These are phyloP conservation scores for Haematococcus sp. DNA, from an alignment of 139 green algal species.

Conservation along the genomic window DNA sequence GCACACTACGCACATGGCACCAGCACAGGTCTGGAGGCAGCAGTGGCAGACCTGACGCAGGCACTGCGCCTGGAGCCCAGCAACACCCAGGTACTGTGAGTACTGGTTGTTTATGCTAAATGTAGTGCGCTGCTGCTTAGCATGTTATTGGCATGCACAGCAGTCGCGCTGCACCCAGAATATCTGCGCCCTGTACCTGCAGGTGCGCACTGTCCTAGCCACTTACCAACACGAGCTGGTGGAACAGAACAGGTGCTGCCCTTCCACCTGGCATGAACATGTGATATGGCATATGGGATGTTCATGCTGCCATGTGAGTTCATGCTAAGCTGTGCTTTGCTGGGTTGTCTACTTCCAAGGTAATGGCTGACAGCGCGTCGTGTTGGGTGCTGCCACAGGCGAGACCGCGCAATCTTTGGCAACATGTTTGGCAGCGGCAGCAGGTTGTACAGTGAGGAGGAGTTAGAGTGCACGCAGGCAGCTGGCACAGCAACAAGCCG, in stretches of 20 bases:
- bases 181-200: too few relatives aligned
- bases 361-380: too few relatives aligned
- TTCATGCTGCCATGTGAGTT: too few relatives aligned
- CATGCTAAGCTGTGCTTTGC: too few relatives aligned
- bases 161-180: too few relatives aligned
- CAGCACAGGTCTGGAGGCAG: slow-evolving; percentile 26
- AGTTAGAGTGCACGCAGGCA: neutral
- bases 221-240: slow-evolving; percentile 17
- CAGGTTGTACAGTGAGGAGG: neutral
- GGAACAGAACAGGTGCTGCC: slow-evolving; percentile 20
- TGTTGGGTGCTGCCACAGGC: neutral
- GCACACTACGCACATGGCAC: slow-evolving; percentile 9
- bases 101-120: too few relatives aligned
- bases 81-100: slow-evolving; percentile 32
- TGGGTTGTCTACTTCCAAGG: too few relatives aligned
- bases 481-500: too few relatives aligned
- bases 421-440: neutral
- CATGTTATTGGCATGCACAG: too few relatives aligned
- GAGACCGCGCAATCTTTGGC: neutral
- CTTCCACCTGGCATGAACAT: too few relatives aligned
- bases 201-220: neutral
- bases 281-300: too few relatives aligned
- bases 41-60: slow-evolving; percentile 13
- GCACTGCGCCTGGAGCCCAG: slow-evolving; percentile 27
- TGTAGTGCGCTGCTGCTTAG: too few relatives aligned